Base-by-base conservation (phyloP, 352 stramenopile species). In the Globisporangium parvum region DNA sequence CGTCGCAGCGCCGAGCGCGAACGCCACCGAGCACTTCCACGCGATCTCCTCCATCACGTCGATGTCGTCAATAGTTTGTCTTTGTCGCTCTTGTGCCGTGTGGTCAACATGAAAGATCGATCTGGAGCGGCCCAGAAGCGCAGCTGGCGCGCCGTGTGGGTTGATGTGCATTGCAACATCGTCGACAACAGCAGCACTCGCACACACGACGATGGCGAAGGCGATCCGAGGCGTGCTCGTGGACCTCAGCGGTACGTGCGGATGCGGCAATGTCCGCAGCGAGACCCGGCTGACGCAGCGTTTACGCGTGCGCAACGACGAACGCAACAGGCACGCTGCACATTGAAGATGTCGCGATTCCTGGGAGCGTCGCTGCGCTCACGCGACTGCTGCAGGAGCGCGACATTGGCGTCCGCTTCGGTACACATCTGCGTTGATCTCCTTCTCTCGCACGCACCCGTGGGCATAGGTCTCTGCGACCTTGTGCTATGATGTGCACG, bases 21-120 rank as follows among this genome's bases (percentile, higher is more conserved):
- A 92, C 60, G 82, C 82, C 46, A 58, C 67, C 42, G 80, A 79
- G 66, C 79, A 90, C 69, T 92, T 92, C 82, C 82, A 92, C 28
- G 67, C 70, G 21, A 90, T 37, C 55, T 92, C 78, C 39, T 91
- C 79, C 70, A 75, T 59, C 10, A 37, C 31, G 10, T 37, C 6
- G 6, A 37, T 12, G 10, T 37, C 31, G 31, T 37, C 12, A 11
- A 12, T 37, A 14, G 6, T 24, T 11, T 26, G 41, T 24, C 1
- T 5, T 24, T 18, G 6, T 26, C 8, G 1, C 1, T 11, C 20
- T 20, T 44, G 39, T 9, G 14, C 20, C 14, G 12, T 42, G 37
- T 42, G 12, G 37, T 37, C 31, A 8, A 37, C 31, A 37, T 37
- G 31, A 37, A 37, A 10, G 10, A 14, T 37, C 2, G 5, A 37